These are phyloP conservation scores for Firmiana major DNA, from an alignment of 345 rosid genomes.

Conservation along the genomic window DNA sequence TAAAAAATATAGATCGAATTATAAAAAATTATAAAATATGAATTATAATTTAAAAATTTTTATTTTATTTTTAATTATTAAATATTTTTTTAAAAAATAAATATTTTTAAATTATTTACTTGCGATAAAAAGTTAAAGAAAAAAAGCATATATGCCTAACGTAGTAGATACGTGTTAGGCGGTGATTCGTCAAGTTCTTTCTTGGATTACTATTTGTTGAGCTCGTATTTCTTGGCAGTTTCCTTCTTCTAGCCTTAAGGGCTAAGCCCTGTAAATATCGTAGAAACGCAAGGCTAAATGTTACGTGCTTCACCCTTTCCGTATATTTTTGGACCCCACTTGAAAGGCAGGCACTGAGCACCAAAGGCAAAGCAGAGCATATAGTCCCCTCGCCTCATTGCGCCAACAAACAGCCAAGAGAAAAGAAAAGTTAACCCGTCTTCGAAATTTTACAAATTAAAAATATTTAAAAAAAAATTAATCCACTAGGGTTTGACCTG, in stretches of 20 bases:
- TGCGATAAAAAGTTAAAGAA: too few relatives aligned
- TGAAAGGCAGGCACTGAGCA: too few relatives aligned
- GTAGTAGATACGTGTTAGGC: background rate
- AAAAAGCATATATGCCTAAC: background rate
- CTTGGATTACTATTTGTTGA: background rate
- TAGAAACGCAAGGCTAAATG: background rate
- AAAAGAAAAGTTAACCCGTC: background rate
- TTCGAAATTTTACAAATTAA: background rate
- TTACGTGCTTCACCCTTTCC: background rate
- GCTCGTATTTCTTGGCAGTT: background rate
- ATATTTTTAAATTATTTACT: too few relatives aligned
- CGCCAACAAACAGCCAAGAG: background rate
- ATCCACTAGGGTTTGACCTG: conserved; percentile 52
- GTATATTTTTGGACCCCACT: background rate
- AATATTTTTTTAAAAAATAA: too few relatives aligned
- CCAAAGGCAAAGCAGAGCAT: background rate
- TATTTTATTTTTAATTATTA: too few relatives aligned
- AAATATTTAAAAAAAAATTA: background rate
- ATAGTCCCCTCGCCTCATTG: background rate
- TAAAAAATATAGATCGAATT: too few relatives aligned
- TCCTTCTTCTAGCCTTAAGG: too few relatives aligned
- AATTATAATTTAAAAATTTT: too few relatives aligned
- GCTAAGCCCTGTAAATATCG: background rate
- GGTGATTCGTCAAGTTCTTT: background rate
- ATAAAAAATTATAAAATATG: too few relatives aligned